Base-by-base conservation (phyloP, 192 early-diverging fungal species). In the Coemansia sp. region DNA sequence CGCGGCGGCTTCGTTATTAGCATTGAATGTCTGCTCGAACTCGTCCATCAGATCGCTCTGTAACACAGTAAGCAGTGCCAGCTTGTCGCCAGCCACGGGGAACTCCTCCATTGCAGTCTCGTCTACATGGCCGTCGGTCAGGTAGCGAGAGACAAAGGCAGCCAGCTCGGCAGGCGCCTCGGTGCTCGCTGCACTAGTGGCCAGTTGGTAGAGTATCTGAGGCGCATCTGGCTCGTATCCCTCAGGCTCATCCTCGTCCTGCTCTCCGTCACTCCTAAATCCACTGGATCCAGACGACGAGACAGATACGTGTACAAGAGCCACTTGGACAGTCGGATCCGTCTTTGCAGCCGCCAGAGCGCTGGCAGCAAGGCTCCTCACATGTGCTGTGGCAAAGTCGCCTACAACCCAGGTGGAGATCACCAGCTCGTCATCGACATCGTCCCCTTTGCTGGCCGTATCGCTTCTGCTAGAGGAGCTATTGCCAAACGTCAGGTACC, bases 321-420 rank as follows among this genome's bases (percentile, higher is more conserved):
- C 80, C 2, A 83, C 76, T 7, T 76, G 72, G 35, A 83, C 72
- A 37, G 52, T 33, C 0, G 30, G 60, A 58, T 83, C 73, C 6
- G 17, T 23, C 13, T n/a, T 46, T n/a, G 72, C 76, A 30, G 77
- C 84, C 19, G 40, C 32, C 28, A 92, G 50, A 26, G 90, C 88
- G 33, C 81, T 73, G 3, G 77, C 44, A 13, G 85, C 88, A 35
- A 89, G 72, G 6, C 65, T 40, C 6, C 88, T 68, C 33, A 91
- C 93, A 11, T 63, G 50, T 50, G 62, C 52, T 19, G 47, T 68
- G 10, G 88, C 75, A 64, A 91, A 84, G 74, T 93, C 84, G 17
- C 88, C 86, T 8, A 86, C 57, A 11, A 90, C 35, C 79, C 87
- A 86, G 3, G 87, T 55, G 13, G 86, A 83, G 5, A 75, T 44